phyloP scores from a whole-genome alignment of 2,329 filamentous ascomycete genomes.

The Biscogniauxia sp. region DNA sequence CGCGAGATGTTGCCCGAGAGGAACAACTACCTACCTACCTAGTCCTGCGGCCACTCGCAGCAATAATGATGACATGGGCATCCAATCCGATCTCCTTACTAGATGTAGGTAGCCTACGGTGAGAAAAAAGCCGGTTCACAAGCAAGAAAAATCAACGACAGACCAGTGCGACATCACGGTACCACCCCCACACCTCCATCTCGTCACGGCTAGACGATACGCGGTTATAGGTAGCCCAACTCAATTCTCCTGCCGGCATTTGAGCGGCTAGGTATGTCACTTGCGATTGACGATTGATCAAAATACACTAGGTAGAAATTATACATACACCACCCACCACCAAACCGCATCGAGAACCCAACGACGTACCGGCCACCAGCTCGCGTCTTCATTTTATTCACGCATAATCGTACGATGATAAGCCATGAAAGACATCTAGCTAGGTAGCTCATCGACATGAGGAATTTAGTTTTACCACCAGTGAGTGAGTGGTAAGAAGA shows the following conservation, averaged over 20 bases:
- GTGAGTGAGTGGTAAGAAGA: constrained; percentile 5
- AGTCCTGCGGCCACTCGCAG: constrained; percentile 8
- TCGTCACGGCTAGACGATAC: constrained; percentile 17
- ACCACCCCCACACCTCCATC: constrained; percentile 21
- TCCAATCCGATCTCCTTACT: constrained; percentile 8
- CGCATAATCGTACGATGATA: neutral
- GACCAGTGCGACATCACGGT: constrained; percentile 20
- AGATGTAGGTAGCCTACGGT: neutral
- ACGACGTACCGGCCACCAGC: neutral
- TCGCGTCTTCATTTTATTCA: constrained; percentile 4
- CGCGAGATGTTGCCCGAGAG: constrained; percentile 16
- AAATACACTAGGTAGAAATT: neutral
- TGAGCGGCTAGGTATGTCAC: constrained; percentile 14
- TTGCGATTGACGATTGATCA: too few relatives aligned
- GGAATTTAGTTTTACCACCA: neutral
- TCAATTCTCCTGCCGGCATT: constrained; percentile 28
- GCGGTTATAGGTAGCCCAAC: constrained; percentile 15
- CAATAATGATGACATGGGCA: constrained; percentile 11
- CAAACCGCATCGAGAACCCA: neutral
- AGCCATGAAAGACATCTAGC: too few relatives aligned
- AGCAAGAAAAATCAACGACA: constrained; percentile 17
- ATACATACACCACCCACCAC: neutral
- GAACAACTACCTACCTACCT: constrained; percentile 2
- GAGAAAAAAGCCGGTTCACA: constrained; percentile 9
- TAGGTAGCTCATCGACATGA: neutral